Conservation (phyloP, 441 rosid genomes). For the Mallotus repandus region DNA sequence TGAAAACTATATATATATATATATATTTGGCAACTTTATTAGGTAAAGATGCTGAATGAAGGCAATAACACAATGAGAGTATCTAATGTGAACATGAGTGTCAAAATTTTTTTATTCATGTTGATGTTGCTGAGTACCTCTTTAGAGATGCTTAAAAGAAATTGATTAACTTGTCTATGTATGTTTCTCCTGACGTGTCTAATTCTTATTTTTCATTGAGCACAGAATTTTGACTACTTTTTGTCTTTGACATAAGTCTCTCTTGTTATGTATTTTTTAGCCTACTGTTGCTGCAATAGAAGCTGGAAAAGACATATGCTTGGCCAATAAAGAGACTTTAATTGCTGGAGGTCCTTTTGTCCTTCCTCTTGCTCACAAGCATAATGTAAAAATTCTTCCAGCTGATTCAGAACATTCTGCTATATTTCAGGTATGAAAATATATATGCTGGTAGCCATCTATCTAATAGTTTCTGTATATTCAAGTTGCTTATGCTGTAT, state of each 20-base stretch:
- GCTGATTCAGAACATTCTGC: constrained; percentile 99
- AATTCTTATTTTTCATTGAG: constrained; percentile 1
- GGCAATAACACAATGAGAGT: too few species aligned
- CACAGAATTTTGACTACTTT: too few species aligned
- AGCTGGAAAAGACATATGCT: constrained; percentile 90
- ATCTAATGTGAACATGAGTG: too few species aligned
- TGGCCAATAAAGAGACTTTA: constrained; percentile 95
- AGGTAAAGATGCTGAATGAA: too few species aligned
- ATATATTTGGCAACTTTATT: too few species aligned
- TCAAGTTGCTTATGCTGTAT: constrained; percentile 1
- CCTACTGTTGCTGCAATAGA: constrained; percentile 98
- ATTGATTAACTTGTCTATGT: neutral
- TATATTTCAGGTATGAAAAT: constrained; percentile 72
- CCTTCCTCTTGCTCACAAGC: constrained; percentile 88
- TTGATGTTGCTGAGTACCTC: neutral
- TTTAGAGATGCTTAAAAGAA: neutral
- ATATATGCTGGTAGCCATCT: neutral
- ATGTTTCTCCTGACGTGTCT: neutral
- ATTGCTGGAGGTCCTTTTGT: constrained; percentile 97
- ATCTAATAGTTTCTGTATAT: neutral
- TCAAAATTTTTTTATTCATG: neutral
- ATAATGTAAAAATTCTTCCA: constrained; percentile 90
- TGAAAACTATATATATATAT: too few species aligned
- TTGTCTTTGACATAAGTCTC: neutral
- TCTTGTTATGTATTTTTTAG: constrained; percentile 29